Evolutionary conservation across 2,329 filamentous ascomycete genomes (phyloP).

Genomic region (Mariannaea elegans): DNA sequence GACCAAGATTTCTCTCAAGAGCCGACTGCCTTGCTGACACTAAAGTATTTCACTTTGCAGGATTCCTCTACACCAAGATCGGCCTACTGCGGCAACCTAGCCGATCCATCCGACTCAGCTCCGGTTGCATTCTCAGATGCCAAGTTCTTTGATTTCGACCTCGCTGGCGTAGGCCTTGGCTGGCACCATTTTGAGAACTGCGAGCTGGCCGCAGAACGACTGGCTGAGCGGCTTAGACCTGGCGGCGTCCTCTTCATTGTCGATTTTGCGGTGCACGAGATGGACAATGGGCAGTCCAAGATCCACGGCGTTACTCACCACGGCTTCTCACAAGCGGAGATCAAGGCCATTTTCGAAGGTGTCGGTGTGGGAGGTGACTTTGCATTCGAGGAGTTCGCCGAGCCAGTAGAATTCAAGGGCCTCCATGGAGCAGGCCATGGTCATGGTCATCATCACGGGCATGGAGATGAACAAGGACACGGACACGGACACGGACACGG

Average conservation of each 20-base stretch:
- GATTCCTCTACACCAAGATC: constrained; percentile 57
- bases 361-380: constrained; percentile 69
- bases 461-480: constrained; percentile 29
- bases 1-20: background rate
- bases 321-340: constrained; percentile 69
- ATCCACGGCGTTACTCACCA: constrained; percentile 68
- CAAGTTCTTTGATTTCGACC: constrained; percentile 75
- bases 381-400: constrained; percentile 61
- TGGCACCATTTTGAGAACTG: constrained; percentile 76
- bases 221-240: constrained; percentile 69
- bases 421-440: constrained; percentile 14
- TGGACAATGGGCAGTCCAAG: constrained; percentile 34
- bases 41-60: constrained; percentile 12
- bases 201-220: constrained; percentile 62
- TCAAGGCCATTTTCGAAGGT: constrained; percentile 68
- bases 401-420: constrained; percentile 55
- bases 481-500: constrained; percentile 28
- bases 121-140: constrained; percentile 65
- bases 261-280: constrained; percentile 69
- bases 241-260: constrained; percentile 74
- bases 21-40: constrained; percentile 8
- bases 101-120: constrained; percentile 54
- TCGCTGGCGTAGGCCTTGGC: constrained; percentile 69
- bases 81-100: constrained; percentile 67
- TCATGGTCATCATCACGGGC: constrained; percentile 25